Base-by-base conservation (phyloP, 2,329 filamentous ascomycete species). In the Tolypocladium tundrense region DNA sequence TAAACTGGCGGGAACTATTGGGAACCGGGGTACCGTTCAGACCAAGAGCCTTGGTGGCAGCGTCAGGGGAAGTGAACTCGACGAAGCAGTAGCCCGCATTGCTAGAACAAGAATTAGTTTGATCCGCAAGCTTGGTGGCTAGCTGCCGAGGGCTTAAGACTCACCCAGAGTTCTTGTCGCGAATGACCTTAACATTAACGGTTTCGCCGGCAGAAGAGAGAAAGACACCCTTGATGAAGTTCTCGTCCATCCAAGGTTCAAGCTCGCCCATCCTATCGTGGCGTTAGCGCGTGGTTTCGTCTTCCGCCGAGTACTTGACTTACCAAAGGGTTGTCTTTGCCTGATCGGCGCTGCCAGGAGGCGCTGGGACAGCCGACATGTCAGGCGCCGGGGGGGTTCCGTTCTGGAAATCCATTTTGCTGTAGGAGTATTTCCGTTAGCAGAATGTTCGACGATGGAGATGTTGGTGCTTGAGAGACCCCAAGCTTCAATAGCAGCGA, bases 21-120 rank as follows among this genome's bases (percentile, higher is more conserved):
- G 93, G 92, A 65, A 99, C 96, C 53, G 90, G 79, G 58, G 85
- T 88, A 54, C 94, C 93, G 72, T 96, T 97, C 54, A 97, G 81
- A 53, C 81, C 80, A n/a, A 99, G 83, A 42, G 94, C 94, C 80
- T 96, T 97, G 68, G 85, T 88, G 48, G 94, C 94, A 60, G 92
- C 90, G 43, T 92, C 90, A 11, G 91, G 82, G 65, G 81, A 87
- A 58, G 84, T 70, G 68, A 99, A 99, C 72, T 97, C 94, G 67
- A 97, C 91, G 74, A 99, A 99, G 78, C 93, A 99, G 78, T 99
- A 99, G 60, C 94, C 94, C 63, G 94, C 94, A 73, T 97, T 99
- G 68, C 91, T 96, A n/a, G 70, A 39, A 13, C 31, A 19, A 3
- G 8, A 16, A 21, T 42, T 3, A 52, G 40, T 27, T 9, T 31